Evolutionary conservation across 2,329 filamentous ascomycete genomes (phyloP).

Genomic region (Huntiella omanensis): DNA sequence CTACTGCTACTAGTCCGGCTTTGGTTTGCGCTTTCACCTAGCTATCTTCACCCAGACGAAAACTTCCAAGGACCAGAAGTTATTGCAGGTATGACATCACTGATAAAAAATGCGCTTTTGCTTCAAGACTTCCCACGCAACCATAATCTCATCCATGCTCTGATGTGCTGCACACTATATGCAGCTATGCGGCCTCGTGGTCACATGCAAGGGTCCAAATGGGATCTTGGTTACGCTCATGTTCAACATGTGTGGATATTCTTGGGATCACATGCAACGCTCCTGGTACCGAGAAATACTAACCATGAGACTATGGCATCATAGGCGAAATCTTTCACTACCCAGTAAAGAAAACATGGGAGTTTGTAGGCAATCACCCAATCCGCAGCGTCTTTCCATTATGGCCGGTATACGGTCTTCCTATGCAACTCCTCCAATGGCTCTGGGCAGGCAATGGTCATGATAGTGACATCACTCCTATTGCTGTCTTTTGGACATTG

Average conservation of each 20-base stretch:
- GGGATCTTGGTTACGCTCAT: too few species aligned
- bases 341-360: conserved; percentile 80
- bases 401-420: conserved; percentile 87
- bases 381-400: conserved; percentile 92
- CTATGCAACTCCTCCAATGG: conserved; percentile 85
- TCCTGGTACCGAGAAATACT: background rate
- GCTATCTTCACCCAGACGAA: conserved; percentile 96
- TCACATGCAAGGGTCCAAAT: background rate
- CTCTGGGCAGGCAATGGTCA: conserved; percentile 51
- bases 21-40: conserved; percentile 85
- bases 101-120: background rate
- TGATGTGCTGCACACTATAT: background rate
- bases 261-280: too few species aligned
- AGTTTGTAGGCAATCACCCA: conserved; percentile 74
- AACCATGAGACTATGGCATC: background rate
- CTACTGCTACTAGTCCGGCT: conserved; percentile 70
- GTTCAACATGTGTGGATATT: too few species aligned
- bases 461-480: conserved; percentile 61
- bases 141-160: too few species aligned
- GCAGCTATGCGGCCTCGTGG: background rate
- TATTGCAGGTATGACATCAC: conserved; percentile 57
- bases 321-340: conserved; percentile 83
- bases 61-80: conserved; percentile 98
- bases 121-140: background rate
- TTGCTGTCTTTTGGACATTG: conserved; percentile 74